Evolutionary conservation across 768 basidiomycete genomes (phyloP).

Genomic region (Dictyophora rubrovolvata): DNA sequence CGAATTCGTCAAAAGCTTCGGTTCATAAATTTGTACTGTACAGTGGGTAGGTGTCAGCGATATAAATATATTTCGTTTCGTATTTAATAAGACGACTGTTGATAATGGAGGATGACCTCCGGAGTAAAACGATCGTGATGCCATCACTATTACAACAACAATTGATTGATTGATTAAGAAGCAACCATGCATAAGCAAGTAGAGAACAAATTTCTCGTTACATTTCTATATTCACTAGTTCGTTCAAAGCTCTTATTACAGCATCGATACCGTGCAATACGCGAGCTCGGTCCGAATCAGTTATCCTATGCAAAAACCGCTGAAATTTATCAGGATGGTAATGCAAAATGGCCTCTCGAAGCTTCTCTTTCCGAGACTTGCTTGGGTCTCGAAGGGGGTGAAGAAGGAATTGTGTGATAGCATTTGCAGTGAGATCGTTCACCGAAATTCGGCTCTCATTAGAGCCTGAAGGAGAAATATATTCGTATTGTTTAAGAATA

Average conservation of each 20-base stretch:
- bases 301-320: background rate
- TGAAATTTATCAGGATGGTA: background rate
- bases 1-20: slow-evolving; percentile 36
- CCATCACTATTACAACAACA: no score
- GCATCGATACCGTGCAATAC: background rate
- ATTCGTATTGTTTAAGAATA: slow-evolving; percentile 15
- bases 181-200: no score
- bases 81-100: no score
- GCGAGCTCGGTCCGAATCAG: background rate
- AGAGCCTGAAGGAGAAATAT: background rate
- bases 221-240: background rate
- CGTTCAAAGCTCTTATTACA: background rate
- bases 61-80: no score
- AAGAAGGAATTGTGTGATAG: slow-evolving; percentile 42
- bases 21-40: background rate
- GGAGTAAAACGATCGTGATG: no score
- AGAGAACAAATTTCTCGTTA: background rate
- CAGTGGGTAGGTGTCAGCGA: no score
- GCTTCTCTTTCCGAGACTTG: background rate
- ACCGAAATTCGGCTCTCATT: slow-evolving; percentile 16
- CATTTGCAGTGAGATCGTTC: slow-evolving; percentile 24
- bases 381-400: slow-evolving; percentile 25
- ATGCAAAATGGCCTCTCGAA: background rate
- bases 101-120: no score
- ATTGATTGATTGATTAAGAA: no score